A percentile compares a stretch with the other conserved stretches of the same genome.
Conservation (phyloP, 371 early-diverging fungal species). For the Rhizopus arrhizus region DNA sequence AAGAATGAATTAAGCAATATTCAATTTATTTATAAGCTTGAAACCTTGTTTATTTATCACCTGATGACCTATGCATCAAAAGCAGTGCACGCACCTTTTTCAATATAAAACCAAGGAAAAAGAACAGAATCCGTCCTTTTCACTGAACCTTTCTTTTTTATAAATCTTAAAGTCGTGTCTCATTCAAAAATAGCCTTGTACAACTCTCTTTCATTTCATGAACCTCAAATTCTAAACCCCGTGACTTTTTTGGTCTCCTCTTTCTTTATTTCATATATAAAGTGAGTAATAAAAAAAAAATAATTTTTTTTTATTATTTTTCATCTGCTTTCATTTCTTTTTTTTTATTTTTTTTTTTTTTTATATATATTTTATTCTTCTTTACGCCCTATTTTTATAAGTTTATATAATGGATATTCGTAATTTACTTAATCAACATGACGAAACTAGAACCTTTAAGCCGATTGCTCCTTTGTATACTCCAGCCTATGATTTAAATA, state of each 20-base stretch:
- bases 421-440: slow-evolving; percentile 45
- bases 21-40: no score
- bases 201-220: background rate
- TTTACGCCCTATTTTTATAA: slow-evolving; percentile 16
- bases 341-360: slow-evolving; percentile 8
- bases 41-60: background rate
- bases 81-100: no score
- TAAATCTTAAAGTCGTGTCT: no score
- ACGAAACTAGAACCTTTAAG: slow-evolving; percentile 3
- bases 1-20: no score
- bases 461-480: slow-evolving; percentile 6
- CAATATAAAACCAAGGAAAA: no score
- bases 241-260: background rate
- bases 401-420: slow-evolving; percentile 47
- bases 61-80: no score
- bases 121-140: no score
- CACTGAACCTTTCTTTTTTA: no score
- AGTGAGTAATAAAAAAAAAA: slow-evolving; percentile 2
- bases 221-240: background rate
- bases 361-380: slow-evolving; percentile 7
- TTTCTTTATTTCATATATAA: background rate
- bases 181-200: background rate
- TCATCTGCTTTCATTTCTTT: background rate
- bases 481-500: background rate
- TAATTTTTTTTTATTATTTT: background rate